Base-by-base conservation (phyloP, 2,329 filamentous ascomycete genomes). In the Gnomoniopsis smithogilvyi region DNA sequence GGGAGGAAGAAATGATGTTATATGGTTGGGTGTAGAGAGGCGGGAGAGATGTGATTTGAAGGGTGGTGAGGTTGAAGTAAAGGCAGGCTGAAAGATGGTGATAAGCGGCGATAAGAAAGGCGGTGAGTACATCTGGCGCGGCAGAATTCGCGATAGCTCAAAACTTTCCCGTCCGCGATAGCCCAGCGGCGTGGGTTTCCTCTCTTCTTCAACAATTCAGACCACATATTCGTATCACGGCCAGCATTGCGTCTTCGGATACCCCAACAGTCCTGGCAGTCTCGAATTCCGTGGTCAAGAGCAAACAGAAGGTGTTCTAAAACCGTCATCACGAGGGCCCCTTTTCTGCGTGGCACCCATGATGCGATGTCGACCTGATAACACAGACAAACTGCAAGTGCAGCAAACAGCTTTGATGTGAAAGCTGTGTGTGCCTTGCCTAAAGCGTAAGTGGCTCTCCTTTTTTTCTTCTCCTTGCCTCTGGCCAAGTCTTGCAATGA, bases 271-370 rank as follows among this genome's bases (percentile, higher is more conserved):
- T 72, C 72, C 79, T 81, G 81, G 73, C 76, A 77, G 78, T 73
- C 74, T 74, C 76, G 78, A 78, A 79, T 73, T 64, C n/a, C 74
- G 78, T 80, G 76, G 83, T 84, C 82, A 70, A 86, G 83, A 86
- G 69, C 65, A 76, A 82, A 73, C 72, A 72, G 66, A 65, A 67
- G 69, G 73, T 72, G 43, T 78, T 80, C 80, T 80, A 86, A 86
- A 86, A 86, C 83, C 83, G 85, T 86, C 75, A 79, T 84, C 82
- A 84, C 80, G 83, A 86, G 83, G 81, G 83, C 82, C 83, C 81
- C 81, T 80, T 51, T 38, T 73, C 68, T 71, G 80, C 71, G 81
- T 74, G 82, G 82, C 81, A 78, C 82, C 61, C 83, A 86, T 85
- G 83, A 86, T 83, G 78, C 81, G 83, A 67, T 84, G 83, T 86